Evolutionary conservation across 345 rosid species (phyloP).

Genomic region (Salix caprea): DNA sequence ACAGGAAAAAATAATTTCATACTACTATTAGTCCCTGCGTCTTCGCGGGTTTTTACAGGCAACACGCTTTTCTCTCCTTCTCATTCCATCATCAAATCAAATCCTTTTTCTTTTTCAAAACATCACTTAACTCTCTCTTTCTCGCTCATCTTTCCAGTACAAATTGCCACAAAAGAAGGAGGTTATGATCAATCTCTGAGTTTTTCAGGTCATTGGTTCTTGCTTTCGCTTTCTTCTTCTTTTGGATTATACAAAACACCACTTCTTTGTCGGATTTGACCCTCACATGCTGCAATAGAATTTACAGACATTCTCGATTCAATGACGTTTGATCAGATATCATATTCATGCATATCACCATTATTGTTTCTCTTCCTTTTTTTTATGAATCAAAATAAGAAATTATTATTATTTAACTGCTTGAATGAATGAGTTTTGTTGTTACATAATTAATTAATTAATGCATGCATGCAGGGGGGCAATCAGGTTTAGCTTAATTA

Average conservation of each 20-base stretch:
- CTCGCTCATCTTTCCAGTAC: neutral
- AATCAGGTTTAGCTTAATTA: neutral
- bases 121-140: neutral
- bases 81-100: neutral
- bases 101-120: neutral
- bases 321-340: no score
- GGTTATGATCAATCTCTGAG: neutral
- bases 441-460: no score
- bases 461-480: neutral
- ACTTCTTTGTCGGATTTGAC: no score
- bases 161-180: neutral
- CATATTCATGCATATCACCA: no score
- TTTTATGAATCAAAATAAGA: no score
- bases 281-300: no score
- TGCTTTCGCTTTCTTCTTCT: no score
- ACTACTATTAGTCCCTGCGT: neutral
- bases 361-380: no score
- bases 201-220: neutral
- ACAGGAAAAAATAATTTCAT: neutral
- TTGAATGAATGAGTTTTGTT: no score
- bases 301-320: no score
- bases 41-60: slow-evolving; percentile 24
- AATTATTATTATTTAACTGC: no score
- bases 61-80: slow-evolving; percentile 26
- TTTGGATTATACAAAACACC: no score